Evolutionary conservation across 345 rosid species (phyloP), one percentile per base, ranked within the genome.

Genomic region (Clausena lansium): DNA sequence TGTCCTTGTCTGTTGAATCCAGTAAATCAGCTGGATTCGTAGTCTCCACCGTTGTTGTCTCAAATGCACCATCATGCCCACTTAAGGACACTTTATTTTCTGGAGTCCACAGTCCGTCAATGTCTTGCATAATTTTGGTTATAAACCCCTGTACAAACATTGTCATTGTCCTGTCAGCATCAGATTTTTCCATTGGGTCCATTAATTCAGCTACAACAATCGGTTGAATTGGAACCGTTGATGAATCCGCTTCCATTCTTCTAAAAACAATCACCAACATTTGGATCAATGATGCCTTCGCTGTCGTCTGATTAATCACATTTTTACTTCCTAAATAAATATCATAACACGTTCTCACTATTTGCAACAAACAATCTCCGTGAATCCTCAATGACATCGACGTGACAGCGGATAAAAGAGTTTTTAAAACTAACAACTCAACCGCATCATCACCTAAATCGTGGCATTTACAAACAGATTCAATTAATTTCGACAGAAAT

Each of bases 181-280:
- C 98, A 0, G 98, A 88, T 86, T 90, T 94, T 84, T 91, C 98
- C 13, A 82, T 74, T 0, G 98, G 99, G 76, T 88, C 93, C 99
- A 96, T 94, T 65, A 96, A 83, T 82, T 96, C 99, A 13, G 99
- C 98, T n/a, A 96, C 98, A 2, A 96, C 98, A 79, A 96, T 96
- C 1, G 99, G 99, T 87, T 94, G 98, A 83, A 96, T 78, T 2
- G 99, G 99, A 24, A 93, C 93, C 0, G 98, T 91, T 0, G 98
- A 92, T 0, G 98, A 94, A 84, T 96, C 99, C 0, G 99, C 98
- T 84, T 96, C 99, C 99, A 96, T 96, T 76, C 99, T 88, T 88
- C 99, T 79, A 80, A 96, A 96, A 72, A 96, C 95, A 79, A 96
- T 96, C 74, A 96, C 99, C 79, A 94, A 76, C 98, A 96, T 96